phyloP scores from a whole-genome alignment of 164 flowering plant genomes.

The Pachysandra terminalis region DNA sequence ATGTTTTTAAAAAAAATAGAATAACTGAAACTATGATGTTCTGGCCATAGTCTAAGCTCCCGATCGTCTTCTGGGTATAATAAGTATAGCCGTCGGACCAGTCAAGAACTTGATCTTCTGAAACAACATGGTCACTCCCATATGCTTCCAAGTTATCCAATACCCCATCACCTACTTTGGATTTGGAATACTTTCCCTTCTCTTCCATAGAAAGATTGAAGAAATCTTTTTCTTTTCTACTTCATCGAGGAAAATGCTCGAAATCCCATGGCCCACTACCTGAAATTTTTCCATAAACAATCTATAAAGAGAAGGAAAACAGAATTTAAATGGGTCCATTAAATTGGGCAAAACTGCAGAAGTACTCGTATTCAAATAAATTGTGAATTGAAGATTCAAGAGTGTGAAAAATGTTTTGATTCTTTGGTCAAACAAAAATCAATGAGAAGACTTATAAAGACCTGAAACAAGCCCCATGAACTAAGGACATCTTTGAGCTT shows the following conservation, averaged over 20 bases:
- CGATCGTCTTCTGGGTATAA: constrained; percentile 4
- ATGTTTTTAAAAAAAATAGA: not conserved
- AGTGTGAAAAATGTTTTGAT: too few relatives aligned
- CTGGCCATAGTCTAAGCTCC: constrained; percentile 11
- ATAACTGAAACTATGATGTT: constrained; percentile 13
- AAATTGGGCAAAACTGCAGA: too few relatives aligned
- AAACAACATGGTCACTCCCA: constrained; percentile 3
- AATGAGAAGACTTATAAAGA: too few relatives aligned
- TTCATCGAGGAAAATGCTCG: constrained; percentile 24
- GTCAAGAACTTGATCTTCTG: constrained; percentile 11
- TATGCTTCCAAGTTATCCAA: constrained; percentile 8
- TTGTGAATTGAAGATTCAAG: too few relatives aligned
- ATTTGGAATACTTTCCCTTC: constrained; percentile 27
- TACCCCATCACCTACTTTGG: too few relatives aligned
- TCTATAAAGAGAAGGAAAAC: too few relatives aligned
- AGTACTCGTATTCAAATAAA: too few relatives aligned
- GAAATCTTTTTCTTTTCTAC: constrained; percentile 22
- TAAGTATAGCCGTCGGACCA: constrained; percentile 12
- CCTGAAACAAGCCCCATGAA: too few relatives aligned
- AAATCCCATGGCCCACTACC: constrained; percentile 34
- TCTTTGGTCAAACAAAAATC: too few relatives aligned
- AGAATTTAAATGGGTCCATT: too few relatives aligned
- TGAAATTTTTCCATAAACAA: too few relatives aligned
- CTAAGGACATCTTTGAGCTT: too few relatives aligned
- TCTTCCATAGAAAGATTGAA: constrained; percentile 29